Base-by-base conservation (phyloP, 352 stramenopile genomes). In the Aphanomyces invadans region DNA sequence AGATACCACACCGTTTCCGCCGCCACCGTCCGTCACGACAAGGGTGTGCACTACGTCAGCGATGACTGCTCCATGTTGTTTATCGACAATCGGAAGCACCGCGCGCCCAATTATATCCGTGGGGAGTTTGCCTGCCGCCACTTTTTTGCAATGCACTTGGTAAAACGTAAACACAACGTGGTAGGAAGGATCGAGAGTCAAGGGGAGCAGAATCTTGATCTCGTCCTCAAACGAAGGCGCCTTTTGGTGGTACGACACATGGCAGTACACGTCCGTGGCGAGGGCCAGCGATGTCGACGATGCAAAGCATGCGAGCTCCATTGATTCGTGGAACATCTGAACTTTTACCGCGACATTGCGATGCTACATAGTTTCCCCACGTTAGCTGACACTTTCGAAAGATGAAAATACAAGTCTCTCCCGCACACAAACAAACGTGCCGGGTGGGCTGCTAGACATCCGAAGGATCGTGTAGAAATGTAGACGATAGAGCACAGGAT, bases 91-190 rank as follows among this genome's bases (percentile, higher is more conserved):
- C 2, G 83, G 81, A 0, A 90, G 48, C 0, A 70, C 73, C 3
- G 79, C 76, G 31, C 79, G 87, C 2, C 79, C 81, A 0, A 90
- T 55, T 7, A 92, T 70, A 31, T 92, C 81, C 64, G 89, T 77
- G 25, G 86, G 81, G 11, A 74, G 73, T 49, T 92, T 55, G 36
- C 79, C 26, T 72, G 75, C 0, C 73, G 68, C 31, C 76, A 89
- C 53, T 39, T 90, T 92, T 66, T 92, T 92, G 74, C 83, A 92
- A 61, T 92, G 81, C 0, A 92, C 81, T 67, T 92, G 83, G 51
- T 85, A 90, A 53, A 92, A 89, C 9, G 77, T 87, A 69, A 90
- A 86, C 1, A 89, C 62, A 15, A 92, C 57, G 46, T 89, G 77
- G 44, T 92, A 79, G 0, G 44, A 42, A 4, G 21, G 25, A n/a